Evolutionary conservation across 2,329 filamentous ascomycete species (phyloP), one percentile per base, ranked within the genome.

Genomic region (Fusarium dimerum): DNA sequence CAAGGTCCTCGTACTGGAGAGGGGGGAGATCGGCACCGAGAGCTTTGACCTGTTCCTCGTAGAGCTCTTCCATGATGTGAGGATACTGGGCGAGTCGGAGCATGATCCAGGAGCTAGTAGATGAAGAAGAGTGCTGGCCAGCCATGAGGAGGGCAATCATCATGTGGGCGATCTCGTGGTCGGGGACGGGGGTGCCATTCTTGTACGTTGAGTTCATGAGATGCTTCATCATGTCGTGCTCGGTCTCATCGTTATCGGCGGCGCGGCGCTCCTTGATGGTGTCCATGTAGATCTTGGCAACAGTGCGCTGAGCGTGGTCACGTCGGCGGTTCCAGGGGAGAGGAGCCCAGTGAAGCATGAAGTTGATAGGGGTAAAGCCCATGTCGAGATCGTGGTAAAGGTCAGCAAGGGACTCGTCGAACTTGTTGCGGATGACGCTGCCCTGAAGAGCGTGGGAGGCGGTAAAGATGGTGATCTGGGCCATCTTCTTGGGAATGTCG

Each of bases 131-230:
- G 76, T 96, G 91, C 70, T 96, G 91, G 50, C 91, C 91, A 53
- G 90, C 91, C 90, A 96, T 95, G 56, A 96, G 84, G 18, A 96
- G 81, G 6, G 90, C 90, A 72, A 96, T 96, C 89, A 96, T 93
- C 83, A 96, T 93, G 74, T 94, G 88, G 18, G 91, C 90, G 52
- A 95, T 83, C 72, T 96, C 90, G 65, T 88, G 81, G 67, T 96
- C 91, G 15, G 91, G 88, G n/a, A 95, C 80, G 6, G 79, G 78
- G 39, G 78, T 85, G 62, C 90, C 91, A 63, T 93, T 84, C 78
- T 95, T 96, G 82, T 96, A 96, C 20, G 78, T 81, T 64, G 86
- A 90, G 63, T 84, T 85, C 90, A 95, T 94, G 59, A 96, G 76
- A 67, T 94, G 91, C 84, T 88, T 92, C 73, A 96, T 92, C 81